Percentiles rank a stretch among this genome's conserved stretches.
These are phyloP conservation scores for Jackrogersella minutella DNA, from an alignment of 495 filamentous ascomycete species.

Conservation along the genomic window DNA sequence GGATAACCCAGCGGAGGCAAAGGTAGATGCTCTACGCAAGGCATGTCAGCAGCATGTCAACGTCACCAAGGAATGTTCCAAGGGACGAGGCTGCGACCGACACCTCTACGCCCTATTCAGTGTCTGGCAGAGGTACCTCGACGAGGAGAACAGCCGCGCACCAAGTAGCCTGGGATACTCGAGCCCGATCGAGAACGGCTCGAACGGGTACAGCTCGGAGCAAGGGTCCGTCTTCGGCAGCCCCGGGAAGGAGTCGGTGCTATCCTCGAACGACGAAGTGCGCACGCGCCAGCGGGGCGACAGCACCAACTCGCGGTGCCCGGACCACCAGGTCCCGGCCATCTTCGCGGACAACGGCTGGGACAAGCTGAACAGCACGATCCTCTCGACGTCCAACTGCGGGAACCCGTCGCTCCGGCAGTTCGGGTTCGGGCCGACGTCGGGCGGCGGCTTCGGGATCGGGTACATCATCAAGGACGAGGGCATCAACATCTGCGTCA, in stretches of 20 bases:
- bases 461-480: constrained; percentile 99
- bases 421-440: constrained; percentile 95
- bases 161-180: constrained; percentile 63
- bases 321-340: constrained; percentile 66
- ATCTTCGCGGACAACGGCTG: constrained; percentile 90
- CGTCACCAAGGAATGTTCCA: constrained; percentile 86
- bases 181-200: constrained; percentile 62
- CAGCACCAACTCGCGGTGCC: constrained; percentile 49
- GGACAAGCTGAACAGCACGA: constrained; percentile 94
- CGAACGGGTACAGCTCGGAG: constrained; percentile 47
- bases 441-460: constrained; percentile 94
- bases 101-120: constrained; percentile 95
- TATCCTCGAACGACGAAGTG: constrained; percentile 46
- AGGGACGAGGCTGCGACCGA: constrained; percentile 90
- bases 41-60: constrained; percentile 83
- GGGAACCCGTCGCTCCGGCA: constrained; percentile 96
- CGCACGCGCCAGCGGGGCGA: constrained; percentile 48
- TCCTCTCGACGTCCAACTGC: constrained; percentile 97
- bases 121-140: constrained; percentile 89
- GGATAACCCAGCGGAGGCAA: constrained; percentile 80
- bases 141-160: constrained; percentile 70
- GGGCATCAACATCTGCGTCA: constrained; percentile 87
- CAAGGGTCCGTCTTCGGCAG: constrained; percentile 62
- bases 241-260: constrained; percentile 60
- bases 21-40: constrained; percentile 83